Percentiles rank a stretch among this genome's conserved stretches.
Evolutionary conservation across 148 eudicot species (phyloP).

Genomic region (Suaeda aralocaspica): DNA sequence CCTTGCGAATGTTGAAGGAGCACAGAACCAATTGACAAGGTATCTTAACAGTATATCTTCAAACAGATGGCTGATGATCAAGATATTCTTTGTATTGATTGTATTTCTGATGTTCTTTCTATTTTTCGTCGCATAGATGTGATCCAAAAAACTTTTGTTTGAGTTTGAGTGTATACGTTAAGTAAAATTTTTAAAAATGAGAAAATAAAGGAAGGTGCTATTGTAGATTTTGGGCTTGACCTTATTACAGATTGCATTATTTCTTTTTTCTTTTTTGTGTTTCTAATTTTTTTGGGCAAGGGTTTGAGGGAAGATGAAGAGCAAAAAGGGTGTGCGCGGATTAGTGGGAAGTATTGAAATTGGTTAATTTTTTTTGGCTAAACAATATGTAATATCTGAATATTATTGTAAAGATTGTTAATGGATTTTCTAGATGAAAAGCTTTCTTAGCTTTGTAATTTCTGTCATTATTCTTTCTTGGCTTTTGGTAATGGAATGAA

Average conservation of each 20-base stretch:
- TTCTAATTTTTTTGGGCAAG: not conserved
- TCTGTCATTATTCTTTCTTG: no score
- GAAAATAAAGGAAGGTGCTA: conserved; percentile 20
- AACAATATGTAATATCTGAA: conserved; percentile 13
- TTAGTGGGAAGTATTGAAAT: conserved; percentile 14
- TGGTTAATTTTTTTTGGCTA: conserved; percentile 20
- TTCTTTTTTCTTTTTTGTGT: not conserved
- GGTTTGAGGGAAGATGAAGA: not conserved
- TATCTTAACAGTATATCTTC: conserved; percentile 85
- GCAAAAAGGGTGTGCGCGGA: not conserved
- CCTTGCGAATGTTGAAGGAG: conserved; percentile 65
- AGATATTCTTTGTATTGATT: conserved; percentile 78
- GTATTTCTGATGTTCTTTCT: conserved; percentile 81
- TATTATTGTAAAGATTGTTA: conserved; percentile 9
- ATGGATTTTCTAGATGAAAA: conserved; percentile 8
- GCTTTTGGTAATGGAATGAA: not conserved
- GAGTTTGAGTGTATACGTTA: conserved; percentile 26
- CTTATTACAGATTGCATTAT: conserved; percentile 5
- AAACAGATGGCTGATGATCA: conserved; percentile 94
- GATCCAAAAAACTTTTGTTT: conserved; percentile 15
- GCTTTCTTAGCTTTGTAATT: not conserved
- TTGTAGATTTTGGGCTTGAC: conserved; percentile 24
- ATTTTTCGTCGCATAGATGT: conserved; percentile 69
- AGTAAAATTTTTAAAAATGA: conserved; percentile 13
- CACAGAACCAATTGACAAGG: conserved; percentile 65